phyloP scores from a whole-genome alignment of 2,329 filamentous ascomycete species.

The Alternaria sp. region DNA sequence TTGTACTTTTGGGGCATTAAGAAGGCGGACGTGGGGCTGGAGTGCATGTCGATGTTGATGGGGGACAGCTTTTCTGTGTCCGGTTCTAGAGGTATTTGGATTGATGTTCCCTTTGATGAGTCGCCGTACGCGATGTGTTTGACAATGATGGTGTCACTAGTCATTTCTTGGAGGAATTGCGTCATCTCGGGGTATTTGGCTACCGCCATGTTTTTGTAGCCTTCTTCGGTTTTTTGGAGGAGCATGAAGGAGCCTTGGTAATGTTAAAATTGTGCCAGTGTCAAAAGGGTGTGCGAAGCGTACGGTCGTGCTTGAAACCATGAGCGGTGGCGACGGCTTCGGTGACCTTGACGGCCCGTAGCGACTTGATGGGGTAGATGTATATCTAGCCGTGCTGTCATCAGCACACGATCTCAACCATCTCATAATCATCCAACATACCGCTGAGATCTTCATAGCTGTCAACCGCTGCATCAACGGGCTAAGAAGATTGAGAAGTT shows the following conservation, averaged over 20 bases:
- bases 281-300: no score
- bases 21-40: slow-evolving; percentile 50
- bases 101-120: slow-evolving; percentile 26
- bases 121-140: slow-evolving; percentile 47
- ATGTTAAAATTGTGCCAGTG: background rate
- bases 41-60: slow-evolving; percentile 53
- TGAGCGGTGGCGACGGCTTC: slow-evolving; percentile 50
- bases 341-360: slow-evolving; percentile 49
- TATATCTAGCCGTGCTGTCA: slow-evolving; percentile 44
- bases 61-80: slow-evolving; percentile 42
- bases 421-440: slow-evolving; percentile 10
- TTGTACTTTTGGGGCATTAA: slow-evolving; percentile 52
- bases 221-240: slow-evolving; percentile 46
- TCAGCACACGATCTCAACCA: background rate
- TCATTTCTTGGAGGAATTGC: slow-evolving; percentile 50
- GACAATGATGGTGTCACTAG: slow-evolving; percentile 45
- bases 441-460: slow-evolving; percentile 44
- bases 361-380: slow-evolving; percentile 57
- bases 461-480: slow-evolving; percentile 29
- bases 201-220: slow-evolving; percentile 52
- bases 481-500: slow-evolving; percentile 27
- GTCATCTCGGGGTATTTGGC: slow-evolving; percentile 49
- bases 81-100: slow-evolving; percentile 52
- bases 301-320: slow-evolving; percentile 55
- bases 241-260: slow-evolving; percentile 47